Conservation (phyloP, 2,329 filamentous ascomycete genomes). For the Helminthosporium solani region DNA sequence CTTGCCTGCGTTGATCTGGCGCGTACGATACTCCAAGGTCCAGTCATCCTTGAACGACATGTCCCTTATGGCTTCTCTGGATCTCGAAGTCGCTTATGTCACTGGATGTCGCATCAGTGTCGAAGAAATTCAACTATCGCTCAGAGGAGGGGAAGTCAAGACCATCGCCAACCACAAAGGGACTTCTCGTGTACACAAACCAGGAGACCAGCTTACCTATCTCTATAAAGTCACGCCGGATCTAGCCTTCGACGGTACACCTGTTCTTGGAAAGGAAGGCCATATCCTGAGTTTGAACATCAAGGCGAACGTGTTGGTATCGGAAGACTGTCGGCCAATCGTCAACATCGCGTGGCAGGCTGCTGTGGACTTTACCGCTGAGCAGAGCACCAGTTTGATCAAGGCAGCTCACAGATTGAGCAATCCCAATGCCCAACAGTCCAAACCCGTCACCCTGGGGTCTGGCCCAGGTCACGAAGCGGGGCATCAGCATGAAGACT, state of each 20-base stretch:
- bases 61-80: slow-evolving; percentile 68
- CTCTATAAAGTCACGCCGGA: slow-evolving; percentile 63
- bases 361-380: slow-evolving; percentile 64
- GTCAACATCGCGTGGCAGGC: slow-evolving; percentile 69
- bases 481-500: slow-evolving; percentile 23
- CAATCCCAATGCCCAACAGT: slow-evolving; percentile 21
- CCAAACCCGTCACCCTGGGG: slow-evolving; percentile 29
- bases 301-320: slow-evolving; percentile 58
- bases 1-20: slow-evolving; percentile 69
- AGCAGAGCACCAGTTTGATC: slow-evolving; percentile 44
- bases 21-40: slow-evolving; percentile 69
- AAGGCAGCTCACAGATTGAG: slow-evolving; percentile 35
- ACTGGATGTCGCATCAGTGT: slow-evolving; percentile 67
- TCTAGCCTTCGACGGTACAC: slow-evolving; percentile 47
- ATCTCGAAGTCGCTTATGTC: slow-evolving; percentile 71
- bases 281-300: slow-evolving; percentile 59
- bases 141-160: slow-evolving; percentile 61
- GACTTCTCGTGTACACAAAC: slow-evolving; percentile 60
- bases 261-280: slow-evolving; percentile 45
- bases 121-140: slow-evolving; percentile 57
- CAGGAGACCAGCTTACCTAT: slow-evolving; percentile 74
- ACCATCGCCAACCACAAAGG: slow-evolving; percentile 50
- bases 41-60: slow-evolving; percentile 54
- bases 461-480: no score
- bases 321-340: slow-evolving; percentile 59